These are phyloP conservation scores for Jacaranda copaia DNA, from an alignment of 257 asterid species.

Conservation along the genomic window DNA sequence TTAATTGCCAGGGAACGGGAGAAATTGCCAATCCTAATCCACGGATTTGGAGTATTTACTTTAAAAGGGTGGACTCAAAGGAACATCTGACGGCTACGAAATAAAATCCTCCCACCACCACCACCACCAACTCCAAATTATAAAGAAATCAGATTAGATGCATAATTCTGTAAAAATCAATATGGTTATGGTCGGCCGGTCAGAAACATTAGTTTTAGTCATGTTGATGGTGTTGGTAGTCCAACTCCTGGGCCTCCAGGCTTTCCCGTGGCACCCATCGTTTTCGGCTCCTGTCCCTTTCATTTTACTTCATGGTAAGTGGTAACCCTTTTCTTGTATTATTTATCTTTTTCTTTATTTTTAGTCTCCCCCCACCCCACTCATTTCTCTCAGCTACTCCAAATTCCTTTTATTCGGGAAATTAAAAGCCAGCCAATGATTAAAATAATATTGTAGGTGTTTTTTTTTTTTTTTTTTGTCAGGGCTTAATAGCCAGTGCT, in stretches of 20 bases:
- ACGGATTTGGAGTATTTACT: not conserved
- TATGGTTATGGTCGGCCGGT: not conserved
- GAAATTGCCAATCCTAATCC: not conserved
- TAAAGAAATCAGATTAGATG: not conserved
- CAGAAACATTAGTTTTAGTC: not conserved
- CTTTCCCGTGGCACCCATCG: not conserved
- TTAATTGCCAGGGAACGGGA: not conserved
- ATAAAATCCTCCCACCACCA: not conserved
- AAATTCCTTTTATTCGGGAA: too few species aligned
- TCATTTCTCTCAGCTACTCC: too few species aligned
- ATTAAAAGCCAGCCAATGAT: not conserved
- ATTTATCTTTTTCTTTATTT: not conserved
- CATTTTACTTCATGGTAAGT: constrained; percentile 47
- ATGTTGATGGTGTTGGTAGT: not conserved
- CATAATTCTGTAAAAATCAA: not conserved
- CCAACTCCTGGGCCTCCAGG: not conserved
- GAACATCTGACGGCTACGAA: not conserved
- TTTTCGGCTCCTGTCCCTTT: constrained; percentile 38
- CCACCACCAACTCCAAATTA: not conserved
- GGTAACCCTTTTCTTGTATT: constrained; percentile 24
- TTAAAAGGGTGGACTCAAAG: not conserved
- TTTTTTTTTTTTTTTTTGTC: not conserved
- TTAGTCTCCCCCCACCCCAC: too few species aligned
- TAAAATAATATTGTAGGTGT: not conserved
- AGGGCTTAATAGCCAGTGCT: constrained; percentile 22